Evolutionary conservation across 345 rosid species (phyloP).

Genomic region (Melaleuca alternifolia): DNA sequence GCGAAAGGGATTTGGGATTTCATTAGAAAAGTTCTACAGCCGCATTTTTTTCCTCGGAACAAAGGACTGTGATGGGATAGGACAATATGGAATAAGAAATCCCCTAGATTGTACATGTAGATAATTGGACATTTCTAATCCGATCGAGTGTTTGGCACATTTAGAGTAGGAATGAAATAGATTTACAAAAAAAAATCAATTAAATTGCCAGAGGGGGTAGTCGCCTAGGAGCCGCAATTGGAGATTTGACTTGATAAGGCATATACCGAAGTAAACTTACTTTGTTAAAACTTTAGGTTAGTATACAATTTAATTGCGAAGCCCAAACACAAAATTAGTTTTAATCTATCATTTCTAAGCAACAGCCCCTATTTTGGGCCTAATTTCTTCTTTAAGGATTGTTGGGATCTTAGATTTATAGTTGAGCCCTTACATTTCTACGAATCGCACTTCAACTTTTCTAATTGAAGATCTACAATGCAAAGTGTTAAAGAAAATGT

Average conservation of each 20-base stretch:
- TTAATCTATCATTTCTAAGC: background rate
- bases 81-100: background rate
- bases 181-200: background rate
- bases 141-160: background rate
- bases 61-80: background rate
- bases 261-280: background rate
- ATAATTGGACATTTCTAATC: background rate
- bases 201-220: background rate
- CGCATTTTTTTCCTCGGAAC: too few relatives aligned
- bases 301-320: background rate
- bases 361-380: background rate
- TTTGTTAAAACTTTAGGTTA: background rate
- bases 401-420: background rate
- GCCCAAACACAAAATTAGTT: background rate
- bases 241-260: background rate
- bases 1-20: background rate
- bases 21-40: background rate
- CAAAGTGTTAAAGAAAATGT: background rate
- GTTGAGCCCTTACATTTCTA: background rate
- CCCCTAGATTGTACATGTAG: background rate
- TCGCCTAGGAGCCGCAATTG: background rate
- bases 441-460: background rate
- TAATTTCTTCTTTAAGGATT: background rate
- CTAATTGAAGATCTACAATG: background rate
- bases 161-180: background rate